phyloP scores from a whole-genome alignment of 1,139 yeast species.

The Protomyces inundatus region DNA sequence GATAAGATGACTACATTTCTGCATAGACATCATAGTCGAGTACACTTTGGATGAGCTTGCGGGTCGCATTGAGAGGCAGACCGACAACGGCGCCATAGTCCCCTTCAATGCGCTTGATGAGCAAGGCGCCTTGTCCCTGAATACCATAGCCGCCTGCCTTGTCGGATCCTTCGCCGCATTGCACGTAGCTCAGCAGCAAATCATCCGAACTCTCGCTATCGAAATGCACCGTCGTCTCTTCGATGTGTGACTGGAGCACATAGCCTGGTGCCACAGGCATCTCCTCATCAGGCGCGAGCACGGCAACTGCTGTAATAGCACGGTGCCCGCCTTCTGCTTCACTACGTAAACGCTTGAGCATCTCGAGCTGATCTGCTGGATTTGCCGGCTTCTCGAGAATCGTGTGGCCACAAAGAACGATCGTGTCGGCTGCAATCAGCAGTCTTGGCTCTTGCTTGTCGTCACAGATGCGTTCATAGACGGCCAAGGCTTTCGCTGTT shows the following conservation, averaged over 20 bases:
- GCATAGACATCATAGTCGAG: constrained; percentile 28
- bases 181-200: constrained; percentile 56
- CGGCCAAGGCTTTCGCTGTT: constrained; percentile 56
- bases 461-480: constrained; percentile 45
- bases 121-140: constrained; percentile 57
- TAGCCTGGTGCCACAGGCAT: constrained; percentile 43
- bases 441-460: constrained; percentile 43
- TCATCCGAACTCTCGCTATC: constrained; percentile 49
- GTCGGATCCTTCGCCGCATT: constrained; percentile 63
- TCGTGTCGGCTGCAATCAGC: constrained; percentile 77
- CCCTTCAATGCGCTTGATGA: constrained; percentile 62
- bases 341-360: constrained; percentile 45
- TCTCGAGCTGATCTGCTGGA: constrained; percentile 48
- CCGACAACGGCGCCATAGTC: constrained; percentile 90
- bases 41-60: constrained; percentile 43
- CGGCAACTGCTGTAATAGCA: constrained; percentile 66
- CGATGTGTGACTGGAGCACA: constrained; percentile 41
- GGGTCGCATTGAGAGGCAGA: constrained; percentile 62
- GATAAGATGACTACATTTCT: not conserved
- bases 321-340: constrained; percentile 45
- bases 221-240: constrained; percentile 48
- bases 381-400: constrained; percentile 74
- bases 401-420: constrained; percentile 56
- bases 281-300: constrained; percentile 45
- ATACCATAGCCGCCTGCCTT: constrained; percentile 94